Base-by-base conservation (phyloP, 2,329 filamentous ascomycete genomes). In the Botrytis fragariae region DNA sequence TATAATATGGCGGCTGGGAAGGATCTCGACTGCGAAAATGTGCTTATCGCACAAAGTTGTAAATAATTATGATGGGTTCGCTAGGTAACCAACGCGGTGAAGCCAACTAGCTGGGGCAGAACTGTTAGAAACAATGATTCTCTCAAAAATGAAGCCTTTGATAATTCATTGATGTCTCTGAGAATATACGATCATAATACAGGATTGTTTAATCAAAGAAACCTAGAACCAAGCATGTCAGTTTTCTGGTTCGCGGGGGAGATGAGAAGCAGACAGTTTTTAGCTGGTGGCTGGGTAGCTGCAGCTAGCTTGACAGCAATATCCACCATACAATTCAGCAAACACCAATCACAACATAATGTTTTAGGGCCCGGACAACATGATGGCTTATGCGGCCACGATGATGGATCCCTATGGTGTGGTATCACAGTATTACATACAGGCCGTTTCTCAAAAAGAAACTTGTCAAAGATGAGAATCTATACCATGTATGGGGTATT, bases 171-270 rank as follows among this genome's bases (percentile, higher is more conserved):
- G 5, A 32, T 16, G 63, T 63, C 9, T 51, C 12, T 32, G n/a
- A 48, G 29, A 12, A 69, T 69, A 45, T 29, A 45, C 29, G n/a
- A 42, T 29, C 48, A 57, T 42, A 37, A n/a, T 32, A 32, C 37
- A 62, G 16, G 37, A 57, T 29, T 32, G 51, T 57, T 16, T 29
- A 22, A 44, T 44, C 9, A 42, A 57, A 57, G 48, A 39, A 51
- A 57, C 65, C 65, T 68, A 68, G 25, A 42, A 68, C 22, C 67
- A 70, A 32, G 72, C 64, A 64, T 63, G 42, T 12, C 35, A 69
- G 54, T 29, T 69, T 51, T 69, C 42, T 72, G 48, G 72, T 74
- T 63, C 62, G 69, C 69, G 42, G 69, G 69, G 69, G 69, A 67
- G 69, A 74, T 59, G 62, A 64, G 63, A 62, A 68, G 39, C 35